Evolutionary conservation across 371 early-diverging fungal species (phyloP), one percentile per base, ranked within the genome.

Genomic region (Lichtheimia corymbifera): DNA sequence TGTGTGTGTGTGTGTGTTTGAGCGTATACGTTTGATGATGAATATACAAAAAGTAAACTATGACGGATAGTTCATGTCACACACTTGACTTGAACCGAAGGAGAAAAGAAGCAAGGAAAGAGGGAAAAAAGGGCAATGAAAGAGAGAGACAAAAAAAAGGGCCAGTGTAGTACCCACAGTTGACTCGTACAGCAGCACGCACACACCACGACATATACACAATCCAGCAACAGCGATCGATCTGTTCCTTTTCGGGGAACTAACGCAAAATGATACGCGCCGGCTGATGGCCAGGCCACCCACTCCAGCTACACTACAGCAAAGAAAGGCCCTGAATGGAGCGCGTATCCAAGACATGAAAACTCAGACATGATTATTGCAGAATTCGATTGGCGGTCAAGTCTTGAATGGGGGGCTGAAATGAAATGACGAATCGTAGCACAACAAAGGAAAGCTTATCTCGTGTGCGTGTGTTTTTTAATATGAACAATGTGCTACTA

Each of bases 171-270:
- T 30, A 25, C 25, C 25, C 25, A 28, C 13, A 52, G 14, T 15
- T 24, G 15, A 20, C 50, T 13, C 24, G 24, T 22, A n/a, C 50
- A 50, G 13, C 24, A 13, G 13, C 20, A 18, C 20, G 18, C 24
- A 18, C 24, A 24, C 24, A 24, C 24, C 20, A 18, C 50, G 50
- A 22, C 50, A 13, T 50, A 22, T 50, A 50, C 50, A 50, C 24
- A 50, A 24, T 50, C 50, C 24, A 30, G 41, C 28, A 22, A 44
- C 24, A 60, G 60, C 52, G 60, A 60, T 56, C 57, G 57, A 56
- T 56, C 57, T 56, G 57, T 56, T 6, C 57, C 57, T 45, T 56
- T 56, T 56, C n/a, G 24, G 57, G 57, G 35, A 18, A n/a, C 47
- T 18, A 18, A n/a, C 47, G 22, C n/a, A 25, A 42, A 45, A 59